These are phyloP conservation scores for Exserohilum rostratum DNA, from an alignment of 2,329 filamentous ascomycete genomes.

Conservation along the genomic window DNA sequence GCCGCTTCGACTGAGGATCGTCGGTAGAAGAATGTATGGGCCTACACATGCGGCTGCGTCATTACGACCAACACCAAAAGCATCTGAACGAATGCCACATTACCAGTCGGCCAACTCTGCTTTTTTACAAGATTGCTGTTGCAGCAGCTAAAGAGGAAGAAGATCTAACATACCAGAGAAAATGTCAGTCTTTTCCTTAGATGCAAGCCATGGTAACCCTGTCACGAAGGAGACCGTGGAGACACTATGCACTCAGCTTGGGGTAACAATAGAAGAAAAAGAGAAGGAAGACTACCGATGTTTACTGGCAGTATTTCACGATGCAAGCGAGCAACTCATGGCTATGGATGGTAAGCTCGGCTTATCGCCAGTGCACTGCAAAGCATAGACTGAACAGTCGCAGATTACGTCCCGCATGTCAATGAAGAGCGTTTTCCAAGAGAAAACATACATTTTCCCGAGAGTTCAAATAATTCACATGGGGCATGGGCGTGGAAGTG, in stretches of 20 bases:
- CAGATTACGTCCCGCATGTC: constrained; percentile 42
- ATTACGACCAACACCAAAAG: too few species aligned
- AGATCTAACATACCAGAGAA: neutral
- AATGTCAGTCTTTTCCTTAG: constrained; percentile 50
- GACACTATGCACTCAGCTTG: constrained; percentile 39
- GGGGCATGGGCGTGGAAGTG: constrained; percentile 55
- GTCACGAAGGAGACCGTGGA: constrained; percentile 44
- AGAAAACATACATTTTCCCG: constrained; percentile 36
- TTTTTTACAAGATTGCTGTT: neutral
- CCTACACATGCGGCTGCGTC: too few species aligned
- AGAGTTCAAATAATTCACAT: constrained; percentile 43
- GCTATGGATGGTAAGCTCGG: constrained; percentile 39
- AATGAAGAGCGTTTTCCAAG: constrained; percentile 46
- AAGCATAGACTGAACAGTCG: neutral
- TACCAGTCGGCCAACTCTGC: neutral
- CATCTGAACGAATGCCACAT: too few species aligned
- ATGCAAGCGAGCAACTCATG: constrained; percentile 48
- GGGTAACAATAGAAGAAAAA: constrained; percentile 41
- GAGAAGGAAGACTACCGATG: constrained; percentile 49
- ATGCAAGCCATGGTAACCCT: constrained; percentile 40
- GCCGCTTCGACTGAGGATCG: too few species aligned
- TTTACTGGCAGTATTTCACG: constrained; percentile 49
- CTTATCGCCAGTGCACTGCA: constrained; percentile 17
- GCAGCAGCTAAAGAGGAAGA: neutral
- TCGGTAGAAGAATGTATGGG: too few species aligned